These are phyloP conservation scores for Sanghuangporus baumii DNA, from an alignment of 1,284 basidiomycete genomes.

Conservation along the genomic window DNA sequence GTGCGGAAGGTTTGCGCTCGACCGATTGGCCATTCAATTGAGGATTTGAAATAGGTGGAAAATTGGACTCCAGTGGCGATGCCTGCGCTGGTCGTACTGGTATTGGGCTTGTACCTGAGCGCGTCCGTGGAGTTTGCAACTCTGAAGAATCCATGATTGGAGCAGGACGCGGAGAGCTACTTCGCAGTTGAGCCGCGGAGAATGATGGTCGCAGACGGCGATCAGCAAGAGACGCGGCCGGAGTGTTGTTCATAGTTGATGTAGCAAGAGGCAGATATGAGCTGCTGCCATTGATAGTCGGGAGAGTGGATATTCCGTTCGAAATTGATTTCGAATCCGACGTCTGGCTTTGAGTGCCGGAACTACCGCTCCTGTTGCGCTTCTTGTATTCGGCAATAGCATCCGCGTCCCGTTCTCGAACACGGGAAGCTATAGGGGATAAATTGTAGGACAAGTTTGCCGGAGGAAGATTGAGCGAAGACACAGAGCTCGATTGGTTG, in stretches of 20 bases:
- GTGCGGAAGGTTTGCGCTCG: slow-evolving; percentile 13
- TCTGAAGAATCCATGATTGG: slow-evolving; percentile 26
- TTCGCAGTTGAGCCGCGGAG: slow-evolving; percentile 70
- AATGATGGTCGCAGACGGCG: slow-evolving; percentile 60
- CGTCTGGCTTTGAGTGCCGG: slow-evolving; percentile 44
- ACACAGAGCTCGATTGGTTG: slow-evolving; percentile 32
- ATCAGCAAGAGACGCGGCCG: slow-evolving; percentile 47
- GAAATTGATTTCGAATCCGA: slow-evolving; percentile 44
- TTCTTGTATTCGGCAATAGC: slow-evolving; percentile 79
- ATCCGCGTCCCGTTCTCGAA: slow-evolving; percentile 75
- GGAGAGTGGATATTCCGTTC: slow-evolving; percentile 14
- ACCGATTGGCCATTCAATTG: background rate
- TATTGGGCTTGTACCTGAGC: slow-evolving; percentile 63
- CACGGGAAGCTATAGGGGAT: slow-evolving; percentile 69
- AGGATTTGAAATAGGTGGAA: slow-evolving; percentile 4
- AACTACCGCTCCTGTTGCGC: slow-evolving; percentile 73
- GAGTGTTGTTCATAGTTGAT: slow-evolving; percentile 48
- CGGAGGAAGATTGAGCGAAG: slow-evolving; percentile 27
- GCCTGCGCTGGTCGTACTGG: slow-evolving; percentile 31
- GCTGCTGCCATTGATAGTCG: slow-evolving; percentile 44
- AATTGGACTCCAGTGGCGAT: slow-evolving; percentile 7
- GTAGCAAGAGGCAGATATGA: slow-evolving; percentile 41
- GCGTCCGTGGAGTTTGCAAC: slow-evolving; percentile 36
- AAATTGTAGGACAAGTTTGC: slow-evolving; percentile 43
- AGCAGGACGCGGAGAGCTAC: slow-evolving; percentile 31